A percentile compares a stretch with the other conserved stretches of the same genome.
Conservation (phyloP, 768 basidiomycete genomes). For the Trametopsis cervina region DNA sequence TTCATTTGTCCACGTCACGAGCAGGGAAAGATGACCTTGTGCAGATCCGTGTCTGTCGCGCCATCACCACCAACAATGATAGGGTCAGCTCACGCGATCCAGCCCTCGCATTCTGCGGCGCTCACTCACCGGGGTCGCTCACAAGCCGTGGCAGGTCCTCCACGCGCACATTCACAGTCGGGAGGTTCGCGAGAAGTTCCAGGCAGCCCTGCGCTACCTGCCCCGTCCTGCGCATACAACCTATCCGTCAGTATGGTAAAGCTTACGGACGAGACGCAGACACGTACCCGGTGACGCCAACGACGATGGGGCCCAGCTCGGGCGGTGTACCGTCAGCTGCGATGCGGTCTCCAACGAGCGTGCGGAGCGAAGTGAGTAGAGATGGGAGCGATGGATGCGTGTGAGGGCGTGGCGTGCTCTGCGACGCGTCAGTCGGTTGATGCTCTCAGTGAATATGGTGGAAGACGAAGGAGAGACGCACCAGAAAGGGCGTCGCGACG, state of each 20-base stretch:
- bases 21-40: too few species aligned
- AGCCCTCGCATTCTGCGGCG: too few species aligned
- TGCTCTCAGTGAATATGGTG: neutral
- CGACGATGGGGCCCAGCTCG: constrained; percentile 68
- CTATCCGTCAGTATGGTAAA: neutral
- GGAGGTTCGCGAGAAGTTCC: constrained; percentile 66
- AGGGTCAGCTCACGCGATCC: too few species aligned
- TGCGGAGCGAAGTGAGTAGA: constrained; percentile 47
- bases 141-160: constrained; percentile 54
- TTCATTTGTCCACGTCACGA: too few species aligned
- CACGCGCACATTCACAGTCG: constrained; percentile 49
- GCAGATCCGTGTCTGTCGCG: constrained; percentile 51
- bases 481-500: constrained; percentile 77
- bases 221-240: constrained; percentile 48
- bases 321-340: constrained; percentile 48
- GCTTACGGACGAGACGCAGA: constrained; percentile 1
- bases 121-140: constrained; percentile 37
- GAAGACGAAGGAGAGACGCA: constrained; percentile 28
- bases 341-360: constrained; percentile 50
- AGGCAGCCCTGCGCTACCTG: constrained; percentile 78
- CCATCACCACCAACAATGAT: too few species aligned
- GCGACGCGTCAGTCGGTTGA: neutral
- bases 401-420: constrained; percentile 80
- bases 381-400: constrained; percentile 52
- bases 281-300: constrained; percentile 76